Evolutionary conservation across 2,329 filamentous ascomycete genomes (phyloP), one percentile per base, ranked within the genome.

Genomic region (Sporothrix brasiliensis): DNA sequence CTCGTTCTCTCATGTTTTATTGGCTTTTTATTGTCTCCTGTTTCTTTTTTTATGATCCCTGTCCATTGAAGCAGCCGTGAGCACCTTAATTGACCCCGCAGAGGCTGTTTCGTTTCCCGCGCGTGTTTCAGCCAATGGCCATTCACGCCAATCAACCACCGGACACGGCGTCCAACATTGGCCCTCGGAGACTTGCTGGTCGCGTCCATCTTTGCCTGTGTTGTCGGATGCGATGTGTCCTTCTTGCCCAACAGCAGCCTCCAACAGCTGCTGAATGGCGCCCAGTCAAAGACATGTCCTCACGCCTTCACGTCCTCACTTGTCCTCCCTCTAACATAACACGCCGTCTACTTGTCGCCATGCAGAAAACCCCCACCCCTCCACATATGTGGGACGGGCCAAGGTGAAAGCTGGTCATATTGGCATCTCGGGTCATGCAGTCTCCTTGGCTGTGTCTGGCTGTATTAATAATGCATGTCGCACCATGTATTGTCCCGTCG

Each of bases 401-500:
- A 16, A 44, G 41, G 41, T 44, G 14, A 44, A 50, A 49, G 47
- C 5, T 7, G 47, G 16, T 7, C 49, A n/a, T 21, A 19, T 10
- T 50, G 49, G 19, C 49, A 5, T 10, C 49, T 19, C 5, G 19
- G 41, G 11, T 44, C 41, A 44, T 44, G 49, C 49, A 9, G 21
- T 9, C 5, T 30, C 5, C 24, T 21, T 19, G 11, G 6, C 39
- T 34, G 34, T 44, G 10, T 44, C 14, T 47, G 58, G 56, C 34
- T 44, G 56, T 24, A 61, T 61, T 61, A 61, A 61, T 61, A 61
- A 61, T 61, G n/a, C 34, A 44, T 13, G 4, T 44, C 7, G 4
- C 6, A n/a, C 41, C n/a, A 34, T 7, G 53, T 9, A n/a, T 27
- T n/a, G 27, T n/a, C 19, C 47, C n/a, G 30, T 5, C 3, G 5